Evolutionary conservation across 202 grass and related monocot species (phyloP), one percentile per base, ranked within the genome.

Genomic region (Schoenoplectus tabernaemontani): DNA sequence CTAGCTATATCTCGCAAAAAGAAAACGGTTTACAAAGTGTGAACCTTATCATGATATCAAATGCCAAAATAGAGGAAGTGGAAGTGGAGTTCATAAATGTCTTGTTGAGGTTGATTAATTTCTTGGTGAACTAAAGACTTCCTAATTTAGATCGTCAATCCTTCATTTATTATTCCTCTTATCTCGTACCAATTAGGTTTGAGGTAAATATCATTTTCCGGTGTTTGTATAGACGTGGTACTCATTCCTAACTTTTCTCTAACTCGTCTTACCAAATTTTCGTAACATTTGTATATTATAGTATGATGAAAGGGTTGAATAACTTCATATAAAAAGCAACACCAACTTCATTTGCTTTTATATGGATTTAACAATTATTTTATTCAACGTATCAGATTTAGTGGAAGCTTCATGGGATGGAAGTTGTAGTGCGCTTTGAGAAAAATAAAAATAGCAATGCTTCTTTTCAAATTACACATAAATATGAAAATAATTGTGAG

Each of bases 111-210:
- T 47, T 71, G 22, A 73, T 73, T 23, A 33, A 67, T 16, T 73
- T 73, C 11, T 73, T 5, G 68, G 43, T 73, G 68, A 73, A 73
- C 68, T 30, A 32, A 73, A 30, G 11, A 73, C 44, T 73, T 73
- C 51, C 68, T 50, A 51, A 51, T 47, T n/a, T n/a, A n/a, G n/a
- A 73, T 13, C 9, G 1, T 69, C 63, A 41, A 44, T 4, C 3
- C 9, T 69, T 69, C 65, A 69, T 69, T 69, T 42, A 44, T 44
- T 69, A 10, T 44, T 8, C n/a, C 9, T n/a, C 9, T 43, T 26
- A 24, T 24, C 63, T 70, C 11, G 20, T 73, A 32, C 42, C 24
- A 51, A 50, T 72, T 51, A 50, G 23, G 68, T 48, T 50, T 72
- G 39, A 26, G 11, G 20, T 41, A 17, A 67, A 19, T 67, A 9